phyloP scores from a whole-genome alignment of 495 filamentous ascomycete species.

The Jackrogersella minutella region DNA sequence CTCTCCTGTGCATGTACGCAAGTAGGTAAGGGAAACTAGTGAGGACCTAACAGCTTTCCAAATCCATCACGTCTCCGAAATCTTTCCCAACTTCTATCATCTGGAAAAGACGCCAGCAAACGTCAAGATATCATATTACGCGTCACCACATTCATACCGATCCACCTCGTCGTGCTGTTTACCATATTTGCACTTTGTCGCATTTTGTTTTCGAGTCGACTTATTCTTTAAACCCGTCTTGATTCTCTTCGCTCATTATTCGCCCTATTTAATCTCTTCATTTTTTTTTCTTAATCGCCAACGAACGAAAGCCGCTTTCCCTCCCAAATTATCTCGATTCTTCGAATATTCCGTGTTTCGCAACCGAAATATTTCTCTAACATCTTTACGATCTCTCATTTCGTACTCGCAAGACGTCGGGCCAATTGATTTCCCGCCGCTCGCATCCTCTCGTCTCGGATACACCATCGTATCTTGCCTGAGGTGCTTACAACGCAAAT shows the following conservation, averaged over 20 bases:
- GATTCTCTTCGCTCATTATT: constrained; percentile 42
- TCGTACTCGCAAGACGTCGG: constrained; percentile 8
- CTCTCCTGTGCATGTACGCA: too few species aligned
- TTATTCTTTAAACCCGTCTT: constrained; percentile 24
- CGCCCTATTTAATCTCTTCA: constrained; percentile 27
- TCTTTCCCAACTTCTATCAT: constrained; percentile 22
- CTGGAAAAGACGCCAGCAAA: constrained; percentile 12
- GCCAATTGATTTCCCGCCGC: constrained; percentile 23
- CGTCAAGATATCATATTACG: constrained; percentile 14
- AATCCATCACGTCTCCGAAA: constrained; percentile 37
- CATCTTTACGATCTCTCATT: not conserved
- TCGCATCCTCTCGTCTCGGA: constrained; percentile 18
- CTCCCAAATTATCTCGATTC: not conserved
- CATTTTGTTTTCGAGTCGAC: constrained; percentile 22
- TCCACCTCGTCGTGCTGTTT: not conserved
- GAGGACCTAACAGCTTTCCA: constrained; percentile 28
- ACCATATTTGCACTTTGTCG: constrained; percentile 10
- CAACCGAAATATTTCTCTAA: not conserved
- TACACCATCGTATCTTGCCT: constrained; percentile 18
- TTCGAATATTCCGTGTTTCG: constrained; percentile 6
- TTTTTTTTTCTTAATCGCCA: constrained; percentile 13
- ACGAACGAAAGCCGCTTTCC: constrained; percentile 2
- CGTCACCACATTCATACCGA: constrained; percentile 19
- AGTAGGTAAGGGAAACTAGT: not conserved
- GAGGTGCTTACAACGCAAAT: constrained; percentile 28